These are phyloP conservation scores for Hypsizygus marmoreus DNA, from an alignment of 768 basidiomycete genomes.

Conservation along the genomic window DNA sequence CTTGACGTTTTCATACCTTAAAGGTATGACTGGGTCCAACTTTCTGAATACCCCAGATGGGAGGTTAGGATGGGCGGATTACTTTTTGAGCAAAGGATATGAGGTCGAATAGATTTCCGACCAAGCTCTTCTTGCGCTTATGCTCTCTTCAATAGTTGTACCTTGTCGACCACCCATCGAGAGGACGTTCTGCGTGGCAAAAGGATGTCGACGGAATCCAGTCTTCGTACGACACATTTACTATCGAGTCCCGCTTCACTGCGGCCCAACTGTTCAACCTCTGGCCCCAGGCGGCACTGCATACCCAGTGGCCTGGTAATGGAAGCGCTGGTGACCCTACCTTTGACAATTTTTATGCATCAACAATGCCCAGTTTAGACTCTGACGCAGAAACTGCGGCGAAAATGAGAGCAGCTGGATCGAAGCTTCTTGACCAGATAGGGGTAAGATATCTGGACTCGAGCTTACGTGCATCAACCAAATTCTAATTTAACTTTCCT, in stretches of 20 bases:
- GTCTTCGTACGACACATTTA: conserved; percentile 26
- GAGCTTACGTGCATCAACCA: too few species aligned
- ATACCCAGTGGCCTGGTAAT: conserved; percentile 56
- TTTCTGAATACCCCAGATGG: conserved; percentile 58
- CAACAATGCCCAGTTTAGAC: conserved; percentile 40
- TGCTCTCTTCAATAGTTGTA: conserved; percentile 32
- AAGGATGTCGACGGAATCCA: conserved; percentile 37
- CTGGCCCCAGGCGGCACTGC: conserved; percentile 48
- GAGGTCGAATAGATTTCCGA: conserved; percentile 36
- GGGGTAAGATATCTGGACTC: conserved; percentile 36
- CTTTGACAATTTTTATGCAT: conserved; percentile 48
- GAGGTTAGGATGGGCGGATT: conserved; percentile 58
- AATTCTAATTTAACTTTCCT: background rate
- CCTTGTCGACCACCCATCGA: conserved; percentile 47
- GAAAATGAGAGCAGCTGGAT: conserved; percentile 43
- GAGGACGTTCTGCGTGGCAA: conserved; percentile 49
- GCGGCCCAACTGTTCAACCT: conserved; percentile 38
- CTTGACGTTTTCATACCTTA: background rate
- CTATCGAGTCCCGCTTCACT: conserved; percentile 44
- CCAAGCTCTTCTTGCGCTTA: conserved; percentile 18
- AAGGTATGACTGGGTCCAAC: conserved; percentile 53
- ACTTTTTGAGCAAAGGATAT: conserved; percentile 50
- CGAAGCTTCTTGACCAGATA: conserved; percentile 45
- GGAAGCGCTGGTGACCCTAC: conserved; percentile 45
- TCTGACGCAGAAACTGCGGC: conserved; percentile 36